phyloP scores from a whole-genome alignment of 1,284 basidiomycete genomes.

The Malassezia cuniculi region DNA sequence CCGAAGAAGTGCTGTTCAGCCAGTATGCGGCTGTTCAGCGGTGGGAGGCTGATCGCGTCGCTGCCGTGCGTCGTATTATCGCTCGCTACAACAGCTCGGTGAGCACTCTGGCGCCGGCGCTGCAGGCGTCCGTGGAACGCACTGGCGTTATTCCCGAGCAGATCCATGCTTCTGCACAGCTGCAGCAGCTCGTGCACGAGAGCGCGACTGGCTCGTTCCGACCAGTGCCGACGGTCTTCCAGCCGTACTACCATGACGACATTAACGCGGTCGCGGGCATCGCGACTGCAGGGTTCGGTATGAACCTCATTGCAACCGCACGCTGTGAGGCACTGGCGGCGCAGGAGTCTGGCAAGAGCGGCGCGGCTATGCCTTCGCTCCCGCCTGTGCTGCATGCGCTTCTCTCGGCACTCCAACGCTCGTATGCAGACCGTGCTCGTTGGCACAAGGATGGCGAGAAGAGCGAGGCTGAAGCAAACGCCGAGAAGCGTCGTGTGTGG shows the following conservation, averaged over 20 bases:
- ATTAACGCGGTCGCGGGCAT: conserved; percentile 20
- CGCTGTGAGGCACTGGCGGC: conserved; percentile 23
- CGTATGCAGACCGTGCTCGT: conserved; percentile 53
- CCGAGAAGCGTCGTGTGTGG: conserved; percentile 79
- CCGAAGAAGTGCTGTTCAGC: conserved; percentile 35
- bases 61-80: conserved; percentile 32
- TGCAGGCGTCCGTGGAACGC: conserved; percentile 15
- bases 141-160: neutral
- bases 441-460: conserved; percentile 18
- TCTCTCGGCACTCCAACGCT: conserved; percentile 55
- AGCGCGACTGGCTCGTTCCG: conserved; percentile 34
- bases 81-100: conserved; percentile 21
- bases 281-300: conserved; percentile 31
- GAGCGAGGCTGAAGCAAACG: conserved; percentile 1
- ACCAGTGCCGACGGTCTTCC: conserved; percentile 31
- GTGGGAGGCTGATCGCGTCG: conserved; percentile 34
- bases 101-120: conserved; percentile 12
- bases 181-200: conserved; percentile 23
- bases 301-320: conserved; percentile 27
- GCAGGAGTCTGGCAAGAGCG: conserved; percentile 7
- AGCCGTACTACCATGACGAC: conserved; percentile 43
- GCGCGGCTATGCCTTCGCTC: conserved; percentile 42
- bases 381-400: conserved; percentile 65
- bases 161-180: conserved; percentile 4
- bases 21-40: conserved; percentile 30